Conservation (phyloP, 441 rosid species). For the Manihot esculenta region DNA sequence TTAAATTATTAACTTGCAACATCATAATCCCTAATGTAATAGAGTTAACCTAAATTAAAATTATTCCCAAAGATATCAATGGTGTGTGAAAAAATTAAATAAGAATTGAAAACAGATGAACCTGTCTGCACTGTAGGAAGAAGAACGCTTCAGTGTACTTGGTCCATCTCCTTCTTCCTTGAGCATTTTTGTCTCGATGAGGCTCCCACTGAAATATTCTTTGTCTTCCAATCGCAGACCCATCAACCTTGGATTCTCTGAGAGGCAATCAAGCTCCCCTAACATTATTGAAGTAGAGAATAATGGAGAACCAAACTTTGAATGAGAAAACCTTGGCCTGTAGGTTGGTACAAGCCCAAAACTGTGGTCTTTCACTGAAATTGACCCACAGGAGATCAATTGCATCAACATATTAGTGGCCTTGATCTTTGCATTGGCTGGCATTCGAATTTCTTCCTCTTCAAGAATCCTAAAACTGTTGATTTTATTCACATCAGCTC, state of each 20-base stretch:
- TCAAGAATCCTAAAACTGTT: constrained; percentile 90
- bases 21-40: background rate
- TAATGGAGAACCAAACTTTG: constrained; percentile 68
- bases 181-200: constrained; percentile 68
- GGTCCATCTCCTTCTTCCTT: constrained; percentile 50
- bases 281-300: constrained; percentile 67
- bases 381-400: constrained; percentile 82
- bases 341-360: constrained; percentile 57
- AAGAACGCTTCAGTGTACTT: constrained; percentile 75
- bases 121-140: constrained; percentile 97
- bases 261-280: constrained; percentile 69
- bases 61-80: background rate
- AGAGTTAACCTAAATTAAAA: no score
- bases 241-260: constrained; percentile 44
- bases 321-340: constrained; percentile 67
- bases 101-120: constrained; percentile 25
- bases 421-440: constrained; percentile 56
- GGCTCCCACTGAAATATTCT: constrained; percentile 89
- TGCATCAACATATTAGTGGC: constrained; percentile 85
- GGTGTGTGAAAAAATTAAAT: background rate
- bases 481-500: constrained; percentile 84
- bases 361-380: constrained; percentile 81
- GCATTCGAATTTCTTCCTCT: constrained; percentile 72
- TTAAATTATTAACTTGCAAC: background rate
- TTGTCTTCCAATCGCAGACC: constrained; percentile 73